Conservation (phyloP, 2,329 filamentous ascomycete species). For the Fusarium continuum region DNA sequence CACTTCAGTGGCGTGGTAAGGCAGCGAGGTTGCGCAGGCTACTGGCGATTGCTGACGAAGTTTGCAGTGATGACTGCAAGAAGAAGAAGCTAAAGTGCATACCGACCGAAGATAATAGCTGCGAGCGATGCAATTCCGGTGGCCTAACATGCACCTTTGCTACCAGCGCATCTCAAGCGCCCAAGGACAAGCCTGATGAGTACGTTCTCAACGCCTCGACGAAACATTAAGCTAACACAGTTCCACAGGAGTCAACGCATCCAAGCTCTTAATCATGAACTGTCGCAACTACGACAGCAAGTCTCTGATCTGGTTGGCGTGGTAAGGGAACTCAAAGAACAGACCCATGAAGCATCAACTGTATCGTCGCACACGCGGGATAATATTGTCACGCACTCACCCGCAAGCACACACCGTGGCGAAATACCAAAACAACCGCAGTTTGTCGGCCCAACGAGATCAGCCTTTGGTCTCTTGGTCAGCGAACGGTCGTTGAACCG, state of each 20-base stretch:
- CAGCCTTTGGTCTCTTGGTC: slow-evolving; percentile 49
- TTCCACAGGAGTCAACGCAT: neutral
- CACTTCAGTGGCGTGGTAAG: slow-evolving; percentile 50
- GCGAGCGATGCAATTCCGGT: slow-evolving; percentile 45
- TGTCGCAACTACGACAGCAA: slow-evolving; percentile 45
- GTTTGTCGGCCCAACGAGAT: slow-evolving; percentile 50
- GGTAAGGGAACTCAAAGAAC: slow-evolving; percentile 42
- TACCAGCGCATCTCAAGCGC: slow-evolving; percentile 15
- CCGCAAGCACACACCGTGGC: slow-evolving; percentile 27
- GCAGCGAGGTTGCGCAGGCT: fast-evolving
- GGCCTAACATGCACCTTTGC: slow-evolving; percentile 43
- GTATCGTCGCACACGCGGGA: slow-evolving; percentile 21
- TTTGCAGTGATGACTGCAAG: slow-evolving; percentile 51
- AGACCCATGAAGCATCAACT: slow-evolving; percentile 7
- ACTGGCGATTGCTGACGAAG: slow-evolving; percentile 2
- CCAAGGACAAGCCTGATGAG: slow-evolving; percentile 39
- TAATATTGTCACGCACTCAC: slow-evolving; percentile 20
- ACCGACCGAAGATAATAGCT: slow-evolving; percentile 38
- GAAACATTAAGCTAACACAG: neutral
- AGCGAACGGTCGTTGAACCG: slow-evolving; percentile 49
- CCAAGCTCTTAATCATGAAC: slow-evolving; percentile 42
- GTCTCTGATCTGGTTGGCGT: slow-evolving; percentile 43
- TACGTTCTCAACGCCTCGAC: neutral
- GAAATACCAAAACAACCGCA: slow-evolving; percentile 46
- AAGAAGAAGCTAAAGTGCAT: slow-evolving; percentile 54